These are phyloP conservation scores for Xylaria digitata DNA, from an alignment of 2,329 filamentous ascomycete genomes.

Conservation along the genomic window DNA sequence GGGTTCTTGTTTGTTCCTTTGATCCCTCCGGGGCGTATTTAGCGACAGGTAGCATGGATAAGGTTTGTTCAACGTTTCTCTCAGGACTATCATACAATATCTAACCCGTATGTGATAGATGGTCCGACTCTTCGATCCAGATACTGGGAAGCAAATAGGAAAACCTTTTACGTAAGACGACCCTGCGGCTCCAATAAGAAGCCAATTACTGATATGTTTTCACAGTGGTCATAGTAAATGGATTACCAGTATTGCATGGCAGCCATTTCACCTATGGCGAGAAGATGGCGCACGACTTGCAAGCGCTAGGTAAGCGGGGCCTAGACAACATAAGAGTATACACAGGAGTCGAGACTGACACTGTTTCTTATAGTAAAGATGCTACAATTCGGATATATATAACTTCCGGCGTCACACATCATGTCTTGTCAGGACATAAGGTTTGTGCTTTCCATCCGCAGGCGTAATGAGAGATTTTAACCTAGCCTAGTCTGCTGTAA, in stretches of 20 bases:
- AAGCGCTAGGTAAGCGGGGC: constrained; percentile 60
- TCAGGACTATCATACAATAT: neutral
- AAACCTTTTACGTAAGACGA: constrained; percentile 68
- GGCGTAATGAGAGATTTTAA: constrained; percentile 17
- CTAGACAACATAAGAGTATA: neutral
- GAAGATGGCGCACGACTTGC: constrained; percentile 82
- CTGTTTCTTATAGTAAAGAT: constrained; percentile 76
- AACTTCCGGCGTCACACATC: constrained; percentile 80
- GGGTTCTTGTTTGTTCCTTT: constrained; percentile 90
- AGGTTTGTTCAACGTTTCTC: constrained; percentile 49
- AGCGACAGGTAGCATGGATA: constrained; percentile 93
- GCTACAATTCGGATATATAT: constrained; percentile 89
- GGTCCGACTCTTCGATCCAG: constrained; percentile 88
- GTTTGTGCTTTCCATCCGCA: constrained; percentile 35
- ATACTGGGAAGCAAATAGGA: constrained; percentile 79
- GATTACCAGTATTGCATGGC: constrained; percentile 89
- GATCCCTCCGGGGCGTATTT: constrained; percentile 84
- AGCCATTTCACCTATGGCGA: constrained; percentile 87
- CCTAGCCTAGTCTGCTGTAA: constrained; percentile 75
- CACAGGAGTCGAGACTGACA: neutral
- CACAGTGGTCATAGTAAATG: constrained; percentile 81
- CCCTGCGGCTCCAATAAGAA: neutral
- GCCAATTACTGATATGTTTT: constrained; percentile 13
- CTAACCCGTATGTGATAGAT: constrained; percentile 54
- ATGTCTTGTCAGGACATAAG: constrained; percentile 85